Conservation (phyloP, 1,284 basidiomycete genomes). For the Heterobasidion parviporum region DNA sequence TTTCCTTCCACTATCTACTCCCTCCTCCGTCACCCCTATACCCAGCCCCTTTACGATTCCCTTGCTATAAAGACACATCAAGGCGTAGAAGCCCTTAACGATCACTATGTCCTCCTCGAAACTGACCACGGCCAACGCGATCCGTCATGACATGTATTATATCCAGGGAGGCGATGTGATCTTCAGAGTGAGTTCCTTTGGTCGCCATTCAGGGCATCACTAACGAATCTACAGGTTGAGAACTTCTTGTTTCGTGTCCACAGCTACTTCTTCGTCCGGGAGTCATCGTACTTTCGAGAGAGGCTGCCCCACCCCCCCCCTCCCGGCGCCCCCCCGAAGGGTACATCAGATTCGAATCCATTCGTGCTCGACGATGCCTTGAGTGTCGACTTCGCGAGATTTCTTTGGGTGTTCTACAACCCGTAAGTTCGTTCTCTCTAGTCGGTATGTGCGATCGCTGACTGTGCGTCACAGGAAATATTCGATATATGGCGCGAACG, state of each 20-base stretch:
- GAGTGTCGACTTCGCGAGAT: conserved; percentile 42
- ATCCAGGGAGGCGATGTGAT: conserved; percentile 46
- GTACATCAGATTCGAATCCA: conserved; percentile 38
- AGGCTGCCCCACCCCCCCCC: conserved; percentile 34
- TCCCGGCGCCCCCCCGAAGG: conserved; percentile 34
- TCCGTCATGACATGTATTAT: conserved; percentile 39
- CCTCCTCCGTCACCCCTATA: not conserved
- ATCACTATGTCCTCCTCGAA: conserved; percentile 2
- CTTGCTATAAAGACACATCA: not conserved
- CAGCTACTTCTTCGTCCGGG: conserved; percentile 56
- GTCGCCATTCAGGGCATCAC: not conserved
- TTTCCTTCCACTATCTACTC: not conserved
- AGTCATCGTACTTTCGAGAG: conserved; percentile 43
- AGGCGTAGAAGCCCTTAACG: conserved; percentile 2
- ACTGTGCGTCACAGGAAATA: conserved; percentile 32
- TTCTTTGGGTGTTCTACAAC: conserved; percentile 68
- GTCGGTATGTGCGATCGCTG: not conserved
- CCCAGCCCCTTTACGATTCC: not conserved
- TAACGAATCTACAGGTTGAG: conserved; percentile 9
- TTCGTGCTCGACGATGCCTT: conserved; percentile 43
- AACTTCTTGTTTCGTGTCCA: conserved; percentile 52
- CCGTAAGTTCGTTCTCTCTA: conserved; percentile 27
- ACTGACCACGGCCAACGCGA: conserved; percentile 17
- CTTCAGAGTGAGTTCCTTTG: conserved; percentile 34
- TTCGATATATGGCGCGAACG: conserved; percentile 44